Conservation (phyloP, 2,329 filamentous ascomycete species). For the Periconia sp. region DNA sequence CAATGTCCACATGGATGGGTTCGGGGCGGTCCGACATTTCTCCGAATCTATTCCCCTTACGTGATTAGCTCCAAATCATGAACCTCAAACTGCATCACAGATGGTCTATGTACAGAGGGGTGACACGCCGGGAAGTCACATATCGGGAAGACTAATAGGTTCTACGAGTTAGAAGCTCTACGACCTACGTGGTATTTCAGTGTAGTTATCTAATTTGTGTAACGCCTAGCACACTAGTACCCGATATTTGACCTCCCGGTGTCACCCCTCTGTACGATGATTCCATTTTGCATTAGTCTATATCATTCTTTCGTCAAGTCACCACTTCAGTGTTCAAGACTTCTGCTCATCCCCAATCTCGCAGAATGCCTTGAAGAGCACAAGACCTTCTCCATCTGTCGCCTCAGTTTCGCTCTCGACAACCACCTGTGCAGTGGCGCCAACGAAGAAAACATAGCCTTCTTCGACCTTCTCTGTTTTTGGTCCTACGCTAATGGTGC, state of each 20-base stretch:
- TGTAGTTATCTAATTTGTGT: too few relatives aligned
- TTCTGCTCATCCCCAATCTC: slow-evolving; percentile 59
- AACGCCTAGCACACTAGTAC: too few relatives aligned
- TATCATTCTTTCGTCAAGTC: neutral
- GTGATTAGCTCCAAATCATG: neutral
- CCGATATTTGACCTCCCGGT: too few relatives aligned
- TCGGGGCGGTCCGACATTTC: neutral
- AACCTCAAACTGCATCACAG: neutral
- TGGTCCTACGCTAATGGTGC: slow-evolving; percentile 81
- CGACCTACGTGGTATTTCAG: too few relatives aligned
- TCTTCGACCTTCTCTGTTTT: slow-evolving; percentile 69
- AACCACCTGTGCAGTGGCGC: slow-evolving; percentile 80
- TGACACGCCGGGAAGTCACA: too few relatives aligned
- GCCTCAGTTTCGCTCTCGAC: slow-evolving; percentile 66
- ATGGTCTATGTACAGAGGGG: too few relatives aligned
- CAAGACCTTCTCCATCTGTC: slow-evolving; percentile 63
- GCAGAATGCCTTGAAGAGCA: slow-evolving; percentile 92
- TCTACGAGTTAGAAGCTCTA: too few relatives aligned
- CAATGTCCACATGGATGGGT: neutral
- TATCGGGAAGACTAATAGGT: too few relatives aligned
- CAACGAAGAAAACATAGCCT: slow-evolving; percentile 64
- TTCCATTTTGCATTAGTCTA: neutral
- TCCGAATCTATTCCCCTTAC: neutral
- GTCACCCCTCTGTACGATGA: too few relatives aligned
- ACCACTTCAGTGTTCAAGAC: neutral